Base-by-base conservation (phyloP, 1,284 basidiomycete species). In the Microbotryum violaceum region DNA sequence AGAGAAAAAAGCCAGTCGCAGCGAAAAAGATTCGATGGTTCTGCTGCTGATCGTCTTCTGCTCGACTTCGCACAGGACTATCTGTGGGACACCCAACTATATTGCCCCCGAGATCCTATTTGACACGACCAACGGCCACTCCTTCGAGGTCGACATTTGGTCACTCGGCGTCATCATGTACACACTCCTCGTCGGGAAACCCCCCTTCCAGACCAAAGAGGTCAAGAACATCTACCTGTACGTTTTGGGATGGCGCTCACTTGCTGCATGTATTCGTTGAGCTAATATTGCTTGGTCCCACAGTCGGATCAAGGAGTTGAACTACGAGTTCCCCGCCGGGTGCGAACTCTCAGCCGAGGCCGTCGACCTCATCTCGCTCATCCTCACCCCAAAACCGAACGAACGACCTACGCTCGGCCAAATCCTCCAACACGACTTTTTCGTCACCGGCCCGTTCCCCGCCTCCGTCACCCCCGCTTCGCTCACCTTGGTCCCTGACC, bases 121-220 rank as follows among this genome's bases (percentile, higher is more conserved):
- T 75, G 92, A 97, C 75, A 90, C 88, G 49, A 89, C 86, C 29
- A 93, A 92, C 70, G 92, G 94, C 0, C 94, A 98, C 77, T 92
- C 89, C 74, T 98, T 97, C 72, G 94, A 97, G 77, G 94, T 97
- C 44, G 94, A 98, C 74, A 88, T 93, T 10, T 98, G 94, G 96
- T 91, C 89, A 7, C 88, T 96, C 56, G 96, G 94, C 14, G 94
- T 98, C 56, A 97, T 98, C 65, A 78, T 97, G 70, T 98, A 98
- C 74, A 97, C 96, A 0, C 84, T 97, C 55, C 79, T 97, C 37
- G 82, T 97, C 31, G 96, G 94, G 37, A 85, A 88, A 49, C 94
- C 96, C 1, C 94, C 94, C 0, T 98, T 98, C 80, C 93, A 97
- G 75, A 97, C 92, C 10, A 92, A 93, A 75, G 91, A 97, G 57